These are phyloP conservation scores for Yamadazyma akitaensis DNA, from an alignment of 805 yeast species.

Conservation along the genomic window DNA sequence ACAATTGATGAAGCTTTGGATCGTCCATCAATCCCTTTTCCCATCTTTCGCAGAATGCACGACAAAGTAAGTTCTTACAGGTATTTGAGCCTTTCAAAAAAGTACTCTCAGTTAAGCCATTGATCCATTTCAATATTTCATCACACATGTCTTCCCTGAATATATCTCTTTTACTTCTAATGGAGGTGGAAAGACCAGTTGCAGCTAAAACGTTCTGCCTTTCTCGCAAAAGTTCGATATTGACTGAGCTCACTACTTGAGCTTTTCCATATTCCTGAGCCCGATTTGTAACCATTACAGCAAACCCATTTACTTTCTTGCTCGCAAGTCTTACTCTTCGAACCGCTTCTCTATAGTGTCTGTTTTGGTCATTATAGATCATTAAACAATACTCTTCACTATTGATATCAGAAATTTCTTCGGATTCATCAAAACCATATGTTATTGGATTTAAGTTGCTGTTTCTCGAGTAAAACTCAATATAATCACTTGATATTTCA, in stretches of 20 bases:
- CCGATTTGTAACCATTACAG: conserved; percentile 65
- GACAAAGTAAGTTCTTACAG: conserved; percentile 50
- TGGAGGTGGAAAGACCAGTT: conserved; percentile 65
- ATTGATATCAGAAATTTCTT: conserved; percentile 24
- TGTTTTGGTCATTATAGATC: conserved; percentile 75
- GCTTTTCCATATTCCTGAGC: conserved; percentile 69
- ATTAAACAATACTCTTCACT: conserved; percentile 53
- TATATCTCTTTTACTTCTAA: conserved; percentile 63
- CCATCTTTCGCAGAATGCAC: conserved; percentile 64
- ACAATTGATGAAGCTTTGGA: conserved; percentile 10
- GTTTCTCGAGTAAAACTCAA: conserved; percentile 27
- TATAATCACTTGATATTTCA: conserved; percentile 21
- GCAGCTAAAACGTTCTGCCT: conserved; percentile 55
- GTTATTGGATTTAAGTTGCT: conserved; percentile 35
- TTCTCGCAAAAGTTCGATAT: conserved; percentile 47
- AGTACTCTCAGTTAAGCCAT: conserved; percentile 53
- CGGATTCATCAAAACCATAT: conserved; percentile 42
- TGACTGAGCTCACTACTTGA: conserved; percentile 55
- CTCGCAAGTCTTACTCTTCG: conserved; percentile 64
- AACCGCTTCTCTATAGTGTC: conserved; percentile 72
- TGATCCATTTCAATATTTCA: conserved; percentile 65
- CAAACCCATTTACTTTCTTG: conserved; percentile 59
- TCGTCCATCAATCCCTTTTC: conserved; percentile 41
- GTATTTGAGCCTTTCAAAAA: conserved; percentile 47
- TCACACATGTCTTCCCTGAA: conserved; percentile 80